Evolutionary conservation across 148 eudicot genomes (phyloP).

Genomic region (Vaccinium vitisidaea): DNA sequence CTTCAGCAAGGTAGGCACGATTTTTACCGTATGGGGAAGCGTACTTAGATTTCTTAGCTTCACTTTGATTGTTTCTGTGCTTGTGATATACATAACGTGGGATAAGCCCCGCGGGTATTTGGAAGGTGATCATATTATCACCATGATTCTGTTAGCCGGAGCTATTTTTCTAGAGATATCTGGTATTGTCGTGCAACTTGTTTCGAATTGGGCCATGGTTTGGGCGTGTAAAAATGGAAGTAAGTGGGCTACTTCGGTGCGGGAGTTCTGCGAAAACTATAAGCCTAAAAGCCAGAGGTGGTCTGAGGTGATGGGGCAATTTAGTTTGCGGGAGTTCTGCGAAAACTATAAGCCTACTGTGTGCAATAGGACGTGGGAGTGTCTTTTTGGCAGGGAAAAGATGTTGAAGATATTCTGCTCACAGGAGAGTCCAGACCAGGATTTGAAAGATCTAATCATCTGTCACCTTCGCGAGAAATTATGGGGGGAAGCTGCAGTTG

Average conservation of each 20-base stretch:
- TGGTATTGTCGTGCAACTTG: neutral
- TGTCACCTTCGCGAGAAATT: neutral
- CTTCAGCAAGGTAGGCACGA: constrained; percentile 8
- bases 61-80: neutral
- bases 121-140: neutral
- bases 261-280: too few species aligned
- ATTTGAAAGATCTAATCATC: neutral
- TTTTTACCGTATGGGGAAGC: constrained; percentile 7
- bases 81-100: neutral
- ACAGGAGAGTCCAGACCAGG: neutral
- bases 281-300: neutral
- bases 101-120: neutral
- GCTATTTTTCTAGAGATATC: neutral
- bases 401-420: neutral
- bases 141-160: neutral
- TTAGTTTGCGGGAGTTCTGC: neutral
- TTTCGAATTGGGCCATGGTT: constrained; percentile 11
- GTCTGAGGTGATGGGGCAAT: constrained; percentile 1
- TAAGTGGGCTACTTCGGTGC: neutral
- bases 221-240: neutral
- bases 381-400: neutral
- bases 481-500: neutral
- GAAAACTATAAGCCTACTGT: neutral
- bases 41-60: constrained; percentile 1
- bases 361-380: neutral